Base-by-base conservation (phyloP, 768 basidiomycete genomes). In the Rhodosporidiobolus odoratus region DNA sequence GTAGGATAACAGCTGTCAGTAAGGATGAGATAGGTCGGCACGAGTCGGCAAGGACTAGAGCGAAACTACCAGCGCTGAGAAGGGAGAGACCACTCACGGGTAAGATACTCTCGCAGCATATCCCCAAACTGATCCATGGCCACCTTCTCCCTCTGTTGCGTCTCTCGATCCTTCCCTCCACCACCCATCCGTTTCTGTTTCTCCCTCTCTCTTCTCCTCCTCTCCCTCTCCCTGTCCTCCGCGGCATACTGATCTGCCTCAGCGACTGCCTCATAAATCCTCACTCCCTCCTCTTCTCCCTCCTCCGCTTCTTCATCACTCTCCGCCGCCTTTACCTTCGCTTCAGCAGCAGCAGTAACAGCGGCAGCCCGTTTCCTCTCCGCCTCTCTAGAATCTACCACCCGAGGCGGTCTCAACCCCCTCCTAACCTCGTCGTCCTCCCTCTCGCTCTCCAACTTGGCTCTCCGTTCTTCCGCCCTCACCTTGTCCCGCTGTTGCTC, bases 81-180 rank as follows among this genome's bases (percentile, higher is more conserved):
- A 60, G 64, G 12, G 56, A 58, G 32, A 8, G 19, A 4, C 25
- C 1, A 62, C 76, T 40, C 47, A 77, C 76, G 61, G 0, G 75
- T 74, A 7, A 77, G 65, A 43, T 77, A 77, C 59, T 77, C 76
- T 21, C 75, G 50, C 40, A 76, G 67, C 76, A 76, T 75, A 4
- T 72, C 69, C 17, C 71, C 74, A 56, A 76, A 76, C 61, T 73
- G 70, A 34, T 65, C 62, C 72, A 75, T 76, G n/a, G n/a, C n/a
- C n/a, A n/a, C n/a, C 23, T 43, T 37, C 5, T 66, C 62, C 8
- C 66, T 56, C 38, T 23, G 40, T 4, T 27, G 37, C 23, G 40
- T 19, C 45, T n/a, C n/a, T n/a, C n/a, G 23, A 27, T 27, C 40
- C 21, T 13, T 32, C 52, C 40, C 16, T 13, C 21, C 21, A 19